These are phyloP conservation scores for Uronychia setigera DNA, from an alignment of 73 alveolate species.

Conservation along the genomic window DNA sequence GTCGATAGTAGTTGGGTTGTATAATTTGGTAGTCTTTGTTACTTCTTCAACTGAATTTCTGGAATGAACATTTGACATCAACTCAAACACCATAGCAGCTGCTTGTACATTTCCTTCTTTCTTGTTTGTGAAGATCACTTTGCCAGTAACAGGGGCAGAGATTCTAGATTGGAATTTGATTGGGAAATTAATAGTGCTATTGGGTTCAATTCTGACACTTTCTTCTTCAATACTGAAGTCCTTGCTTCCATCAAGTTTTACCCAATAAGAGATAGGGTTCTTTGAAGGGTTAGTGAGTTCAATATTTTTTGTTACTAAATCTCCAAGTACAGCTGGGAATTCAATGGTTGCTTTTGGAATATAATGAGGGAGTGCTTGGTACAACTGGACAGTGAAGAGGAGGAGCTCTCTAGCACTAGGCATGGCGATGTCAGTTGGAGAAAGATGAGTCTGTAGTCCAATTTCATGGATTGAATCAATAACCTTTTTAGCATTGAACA, in stretches of 20 bases:
- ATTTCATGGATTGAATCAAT: slow-evolving; percentile 83
- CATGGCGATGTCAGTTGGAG: slow-evolving; percentile 78
- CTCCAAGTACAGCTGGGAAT: slow-evolving; percentile 95
- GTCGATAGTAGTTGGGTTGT: slow-evolving; percentile 64
- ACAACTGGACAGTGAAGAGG: slow-evolving; percentile 84
- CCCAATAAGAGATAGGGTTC: slow-evolving; percentile 95
- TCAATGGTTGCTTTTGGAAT: slow-evolving; percentile 94
- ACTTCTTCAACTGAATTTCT: slow-evolving; percentile 89
- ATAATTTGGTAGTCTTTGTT: slow-evolving; percentile 60
- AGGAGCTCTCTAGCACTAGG: slow-evolving; percentile 98
- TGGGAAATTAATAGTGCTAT: slow-evolving; percentile 84
- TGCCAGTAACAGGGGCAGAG: slow-evolving; percentile 90
- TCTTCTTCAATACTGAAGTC: slow-evolving; percentile 89
- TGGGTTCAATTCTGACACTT: slow-evolving; percentile 88
- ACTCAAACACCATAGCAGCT: slow-evolving; percentile 97
- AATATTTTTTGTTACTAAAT: slow-evolving; percentile 87
- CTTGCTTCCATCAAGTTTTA: slow-evolving; percentile 91
- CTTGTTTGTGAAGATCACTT: slow-evolving; percentile 91
- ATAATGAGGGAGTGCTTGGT: slow-evolving; percentile 94
- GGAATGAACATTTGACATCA: slow-evolving; percentile 90
- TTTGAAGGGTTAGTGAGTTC: slow-evolving; percentile 90
- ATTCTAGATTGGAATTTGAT: slow-evolving; percentile 89
- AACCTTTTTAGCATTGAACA: slow-evolving; percentile 78
- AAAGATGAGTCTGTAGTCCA: slow-evolving; percentile 76
- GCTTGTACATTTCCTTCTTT: slow-evolving; percentile 95